Evolutionary conservation across 2,329 filamentous ascomycete genomes (phyloP).

Genomic region (Talaromyces sp.): DNA sequence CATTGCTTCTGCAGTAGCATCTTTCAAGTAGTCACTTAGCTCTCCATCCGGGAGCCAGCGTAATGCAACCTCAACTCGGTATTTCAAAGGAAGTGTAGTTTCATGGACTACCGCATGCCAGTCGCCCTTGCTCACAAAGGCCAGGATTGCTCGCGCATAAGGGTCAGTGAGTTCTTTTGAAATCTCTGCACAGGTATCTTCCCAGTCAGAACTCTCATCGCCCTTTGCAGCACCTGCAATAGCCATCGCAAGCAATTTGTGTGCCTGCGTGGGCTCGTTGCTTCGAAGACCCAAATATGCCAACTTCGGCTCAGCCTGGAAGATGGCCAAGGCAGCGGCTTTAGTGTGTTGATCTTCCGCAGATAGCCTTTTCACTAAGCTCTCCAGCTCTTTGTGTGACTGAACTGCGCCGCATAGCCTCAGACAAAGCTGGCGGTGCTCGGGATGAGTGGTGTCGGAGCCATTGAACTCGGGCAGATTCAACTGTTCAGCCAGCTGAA

Average conservation of each 20-base stretch:
- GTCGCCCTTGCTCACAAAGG: slow-evolving; percentile 61
- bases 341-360: slow-evolving; percentile 61
- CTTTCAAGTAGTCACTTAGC: slow-evolving; percentile 57
- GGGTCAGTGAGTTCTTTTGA: slow-evolving; percentile 64
- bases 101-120: slow-evolving; percentile 63
- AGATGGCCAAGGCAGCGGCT: slow-evolving; percentile 64
- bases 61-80: slow-evolving; percentile 65
- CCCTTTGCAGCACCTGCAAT: slow-evolving; percentile 50
- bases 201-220: slow-evolving; percentile 59
- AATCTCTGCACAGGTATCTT: slow-evolving; percentile 64
- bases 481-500: slow-evolving; percentile 53
- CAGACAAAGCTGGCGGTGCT: slow-evolving; percentile 63
- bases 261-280: slow-evolving; percentile 56
- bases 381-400: slow-evolving; percentile 53
- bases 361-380: slow-evolving; percentile 55
- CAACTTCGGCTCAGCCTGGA: slow-evolving; percentile 61
- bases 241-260: slow-evolving; percentile 59
- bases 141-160: slow-evolving; percentile 63
- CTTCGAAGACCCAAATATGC: slow-evolving; percentile 59
- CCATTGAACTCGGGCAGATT: slow-evolving; percentile 56
- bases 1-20: slow-evolving; percentile 55
- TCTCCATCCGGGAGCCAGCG: slow-evolving; percentile 51
- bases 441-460: slow-evolving; percentile 54
- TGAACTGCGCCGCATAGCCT: slow-evolving; percentile 62
- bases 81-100: slow-evolving; percentile 60